Conservation (phyloP, 1,284 basidiomycete genomes). For the Sporisorium reilianum region DNA sequence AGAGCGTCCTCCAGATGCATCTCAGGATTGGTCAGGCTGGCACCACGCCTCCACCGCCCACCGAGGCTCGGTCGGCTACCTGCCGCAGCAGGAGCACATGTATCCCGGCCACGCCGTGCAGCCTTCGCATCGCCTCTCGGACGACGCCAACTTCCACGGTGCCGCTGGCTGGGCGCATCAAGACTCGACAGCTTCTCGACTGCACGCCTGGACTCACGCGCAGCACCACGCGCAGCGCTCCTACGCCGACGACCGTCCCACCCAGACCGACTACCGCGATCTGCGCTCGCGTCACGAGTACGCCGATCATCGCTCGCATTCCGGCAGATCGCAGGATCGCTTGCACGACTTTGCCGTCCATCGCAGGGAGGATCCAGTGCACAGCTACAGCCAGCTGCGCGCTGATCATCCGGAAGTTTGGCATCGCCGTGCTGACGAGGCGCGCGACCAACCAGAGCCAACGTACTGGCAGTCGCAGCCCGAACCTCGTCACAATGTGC, state of each 20-base stretch:
- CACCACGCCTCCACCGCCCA: slow-evolving; percentile 21
- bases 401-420: slow-evolving; percentile 11
- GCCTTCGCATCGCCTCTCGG: slow-evolving; percentile 24
- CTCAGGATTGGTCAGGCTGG: slow-evolving; percentile 29
- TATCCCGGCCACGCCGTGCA: slow-evolving; percentile 14
- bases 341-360: slow-evolving; percentile 14
- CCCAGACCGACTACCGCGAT: slow-evolving; percentile 16
- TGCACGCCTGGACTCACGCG: slow-evolving; percentile 18
- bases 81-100: slow-evolving; percentile 20
- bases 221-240: slow-evolving; percentile 22
- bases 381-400: slow-evolving; percentile 7
- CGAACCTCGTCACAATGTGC: slow-evolving; percentile 12
- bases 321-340: slow-evolving; percentile 11
- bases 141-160: slow-evolving; percentile 12
- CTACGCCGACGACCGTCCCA: slow-evolving; percentile 7
- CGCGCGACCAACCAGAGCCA: slow-evolving; percentile 6
- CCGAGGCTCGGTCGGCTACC: slow-evolving; percentile 19
- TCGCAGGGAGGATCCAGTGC: slow-evolving; percentile 12
- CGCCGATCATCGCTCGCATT: slow-evolving; percentile 9
- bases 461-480: slow-evolving; percentile 20
- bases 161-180: slow-evolving; percentile 21
- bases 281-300: slow-evolving; percentile 15
- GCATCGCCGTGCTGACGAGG: slow-evolving; percentile 13
- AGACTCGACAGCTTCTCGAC: slow-evolving; percentile 5
- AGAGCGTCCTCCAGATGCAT: slow-evolving; percentile 12